phyloP scores from a whole-genome alignment of 1,139 yeast genomes.

The Candida mesenterica region DNA sequence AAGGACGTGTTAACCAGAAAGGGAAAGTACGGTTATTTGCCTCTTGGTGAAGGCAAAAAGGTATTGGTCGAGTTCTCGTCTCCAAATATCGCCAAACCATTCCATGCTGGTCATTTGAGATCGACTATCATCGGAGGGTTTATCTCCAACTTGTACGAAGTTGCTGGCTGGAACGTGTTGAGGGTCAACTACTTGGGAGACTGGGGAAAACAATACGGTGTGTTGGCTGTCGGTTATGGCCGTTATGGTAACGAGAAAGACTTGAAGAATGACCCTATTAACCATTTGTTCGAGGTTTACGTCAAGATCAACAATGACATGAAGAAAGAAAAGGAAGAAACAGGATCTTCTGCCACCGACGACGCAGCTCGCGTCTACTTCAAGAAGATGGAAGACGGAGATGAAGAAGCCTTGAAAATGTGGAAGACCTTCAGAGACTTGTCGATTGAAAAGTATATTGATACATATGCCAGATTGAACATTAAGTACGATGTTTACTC shows the following conservation, averaged over 20 bases:
- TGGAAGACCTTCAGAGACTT: constrained; percentile 91
- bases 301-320: constrained; percentile 84
- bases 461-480: constrained; percentile 88
- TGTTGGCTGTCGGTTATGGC: constrained; percentile 88
- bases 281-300: constrained; percentile 92
- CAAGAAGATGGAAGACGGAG: constrained; percentile 93
- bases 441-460: constrained; percentile 81
- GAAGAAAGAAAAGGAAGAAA: constrained; percentile 48
- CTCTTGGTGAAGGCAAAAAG: constrained; percentile 72
- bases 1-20: constrained; percentile 67
- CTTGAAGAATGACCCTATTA: constrained; percentile 77
- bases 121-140: constrained; percentile 99
- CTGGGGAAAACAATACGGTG: constrained; percentile 99
- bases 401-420: constrained; percentile 68
- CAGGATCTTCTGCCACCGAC: constrained; percentile 64
- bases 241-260: constrained; percentile 79
- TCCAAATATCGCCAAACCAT: constrained; percentile 98
- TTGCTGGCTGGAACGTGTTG: constrained; percentile 83
- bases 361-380: constrained; percentile 87
- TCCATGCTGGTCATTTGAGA: constrained; percentile 99
- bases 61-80: constrained; percentile 88
- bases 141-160: constrained; percentile 83
- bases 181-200: constrained; percentile 96
- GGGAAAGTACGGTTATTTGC: constrained; percentile 67
- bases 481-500: constrained; percentile 84